A percentile compares a stretch with the other conserved stretches of the same genome.
Evolutionary conservation across 305 asterid species (phyloP).

Genomic region (Solanum chacoense): DNA sequence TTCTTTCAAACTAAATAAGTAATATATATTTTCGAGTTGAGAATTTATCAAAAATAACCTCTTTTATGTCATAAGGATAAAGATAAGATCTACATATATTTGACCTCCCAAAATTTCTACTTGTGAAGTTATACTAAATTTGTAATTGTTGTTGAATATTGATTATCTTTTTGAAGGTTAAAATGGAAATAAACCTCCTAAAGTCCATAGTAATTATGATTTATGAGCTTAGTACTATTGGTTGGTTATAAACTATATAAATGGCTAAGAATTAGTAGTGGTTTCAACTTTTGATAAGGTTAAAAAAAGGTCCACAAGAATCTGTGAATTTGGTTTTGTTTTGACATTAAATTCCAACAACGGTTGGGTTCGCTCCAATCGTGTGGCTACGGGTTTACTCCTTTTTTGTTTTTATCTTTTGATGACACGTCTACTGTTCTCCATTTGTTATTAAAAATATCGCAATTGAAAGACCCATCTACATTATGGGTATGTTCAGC

Average conservation of each 20-base stretch:
- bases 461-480: not conserved
- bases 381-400: not conserved
- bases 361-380: not conserved
- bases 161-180: not conserved
- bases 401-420: not conserved
- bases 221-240: not conserved
- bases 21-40: not conserved
- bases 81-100: not conserved
- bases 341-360: not conserved
- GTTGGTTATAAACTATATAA: not conserved
- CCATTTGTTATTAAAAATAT: not conserved
- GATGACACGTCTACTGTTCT: not conserved
- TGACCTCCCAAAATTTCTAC: not conserved
- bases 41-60: not conserved
- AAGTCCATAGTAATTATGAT: not conserved
- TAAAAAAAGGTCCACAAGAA: not conserved
- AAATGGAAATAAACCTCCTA: not conserved
- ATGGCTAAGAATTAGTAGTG: not conserved
- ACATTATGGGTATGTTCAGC: not conserved
- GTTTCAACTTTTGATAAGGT: not conserved
- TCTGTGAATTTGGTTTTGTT: not conserved
- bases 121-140: not conserved
- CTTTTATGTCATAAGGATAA: not conserved
- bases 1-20: not conserved
- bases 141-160: not conserved